Percentiles rank a stretch among this genome's conserved stretches.
These are phyloP conservation scores for Plantago coronopus DNA, from an alignment of 305 asterid species.

Conservation along the genomic window DNA sequence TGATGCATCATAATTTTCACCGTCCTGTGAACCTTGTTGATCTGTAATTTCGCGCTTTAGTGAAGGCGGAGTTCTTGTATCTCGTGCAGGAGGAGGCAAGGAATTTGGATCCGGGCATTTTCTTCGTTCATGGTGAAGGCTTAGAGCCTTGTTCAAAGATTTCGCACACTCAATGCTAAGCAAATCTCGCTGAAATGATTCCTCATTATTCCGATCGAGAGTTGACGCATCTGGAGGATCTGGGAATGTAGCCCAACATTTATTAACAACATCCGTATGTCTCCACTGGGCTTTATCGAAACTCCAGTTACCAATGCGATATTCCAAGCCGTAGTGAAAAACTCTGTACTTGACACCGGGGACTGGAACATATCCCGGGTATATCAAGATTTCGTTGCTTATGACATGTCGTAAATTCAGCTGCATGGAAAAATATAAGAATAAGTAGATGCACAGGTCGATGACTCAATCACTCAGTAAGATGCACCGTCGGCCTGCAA, in stretches of 20 bases:
- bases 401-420: constrained; percentile 69
- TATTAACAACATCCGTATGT: constrained; percentile 55
- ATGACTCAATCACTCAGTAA: background rate
- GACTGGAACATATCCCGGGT: constrained; percentile 70
- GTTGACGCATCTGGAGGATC: constrained; percentile 68
- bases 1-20: constrained; percentile 30
- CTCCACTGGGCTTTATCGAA: constrained; percentile 94
- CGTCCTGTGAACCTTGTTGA: constrained; percentile 22
- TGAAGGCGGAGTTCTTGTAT: constrained; percentile 23
- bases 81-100: constrained; percentile 29
- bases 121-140: constrained; percentile 44
- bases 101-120: constrained; percentile 52
- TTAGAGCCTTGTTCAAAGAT: constrained; percentile 67
- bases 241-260: constrained; percentile 81
- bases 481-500: background rate
- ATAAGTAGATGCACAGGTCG: background rate
- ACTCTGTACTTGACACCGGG: constrained; percentile 74
- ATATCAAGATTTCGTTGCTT: constrained; percentile 70
- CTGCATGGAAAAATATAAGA: constrained; percentile 37
- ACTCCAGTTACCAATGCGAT: constrained; percentile 76
- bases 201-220: constrained; percentile 50
- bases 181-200: constrained; percentile 61
- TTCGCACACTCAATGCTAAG: constrained; percentile 79
- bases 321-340: constrained; percentile 86
- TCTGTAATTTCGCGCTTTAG: constrained; percentile 24